phyloP scores from a whole-genome alignment of 192 early-diverging fungal genomes.

The Umbelopsis ramanniana region DNA sequence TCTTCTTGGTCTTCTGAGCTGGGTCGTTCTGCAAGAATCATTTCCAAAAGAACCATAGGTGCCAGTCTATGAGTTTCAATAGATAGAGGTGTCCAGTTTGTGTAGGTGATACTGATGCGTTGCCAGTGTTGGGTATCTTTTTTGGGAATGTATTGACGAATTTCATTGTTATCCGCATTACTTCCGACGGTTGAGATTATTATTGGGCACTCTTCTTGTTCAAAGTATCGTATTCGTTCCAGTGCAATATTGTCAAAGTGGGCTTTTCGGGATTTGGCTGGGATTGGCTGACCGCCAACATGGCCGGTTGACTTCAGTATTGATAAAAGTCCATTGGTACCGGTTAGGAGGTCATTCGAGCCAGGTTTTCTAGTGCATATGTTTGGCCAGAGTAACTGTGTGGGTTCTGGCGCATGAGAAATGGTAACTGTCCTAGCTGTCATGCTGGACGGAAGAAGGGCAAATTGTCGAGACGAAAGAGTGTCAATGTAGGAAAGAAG shows the following conservation, averaged over 20 bases:
- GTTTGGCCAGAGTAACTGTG: background rate
- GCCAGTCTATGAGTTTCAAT: background rate
- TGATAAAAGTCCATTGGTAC: background rate
- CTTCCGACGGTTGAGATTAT: background rate
- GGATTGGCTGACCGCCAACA: background rate
- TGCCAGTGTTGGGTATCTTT: conserved; percentile 12
- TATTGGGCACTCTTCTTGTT: conserved; percentile 13
- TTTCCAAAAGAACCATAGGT: conserved; percentile 18
- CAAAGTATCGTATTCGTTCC: conserved; percentile 12
- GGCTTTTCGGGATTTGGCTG: conserved; percentile 3
- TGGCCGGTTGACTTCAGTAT: background rate
- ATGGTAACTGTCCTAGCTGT: background rate
- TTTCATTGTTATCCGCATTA: conserved; percentile 13
- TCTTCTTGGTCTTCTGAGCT: conserved; percentile 1
- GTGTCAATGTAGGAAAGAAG: background rate
- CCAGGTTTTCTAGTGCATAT: background rate
- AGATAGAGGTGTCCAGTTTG: background rate
- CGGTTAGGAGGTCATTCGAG: background rate
- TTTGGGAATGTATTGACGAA: conserved; percentile 18
- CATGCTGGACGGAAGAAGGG: background rate
- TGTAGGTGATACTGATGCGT: conserved; percentile 7
- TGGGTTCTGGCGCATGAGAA: background rate
- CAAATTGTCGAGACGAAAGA: background rate
- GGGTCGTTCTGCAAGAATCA: background rate
- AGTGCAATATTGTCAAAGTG: conserved; percentile 15